phyloP scores from a whole-genome alignment of 2,329 filamentous ascomycete species.

The Pseudomassariella vexata region DNA sequence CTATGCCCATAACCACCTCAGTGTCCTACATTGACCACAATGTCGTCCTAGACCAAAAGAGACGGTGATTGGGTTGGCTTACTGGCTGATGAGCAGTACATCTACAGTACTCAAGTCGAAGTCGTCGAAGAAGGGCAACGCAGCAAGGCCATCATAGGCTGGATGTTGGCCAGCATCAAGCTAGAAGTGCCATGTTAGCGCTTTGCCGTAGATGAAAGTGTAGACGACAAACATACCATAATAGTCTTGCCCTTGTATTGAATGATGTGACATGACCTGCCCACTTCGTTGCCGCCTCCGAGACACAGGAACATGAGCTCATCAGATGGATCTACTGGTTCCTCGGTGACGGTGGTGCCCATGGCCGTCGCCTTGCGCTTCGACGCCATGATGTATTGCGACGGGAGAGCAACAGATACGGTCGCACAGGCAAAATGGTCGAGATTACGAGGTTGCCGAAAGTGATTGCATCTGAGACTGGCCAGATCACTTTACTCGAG shows the following conservation, averaged over 20 bases:
- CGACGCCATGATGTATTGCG: conserved; percentile 67
- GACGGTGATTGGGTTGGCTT: conserved; percentile 53
- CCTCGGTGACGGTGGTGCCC: conserved; percentile 61
- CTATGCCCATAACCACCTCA: conserved; percentile 9
- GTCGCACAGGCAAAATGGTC: too few species aligned
- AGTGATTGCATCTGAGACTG: too few species aligned
- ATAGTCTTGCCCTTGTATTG: conserved; percentile 99
- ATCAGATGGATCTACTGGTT: conserved; percentile 87
- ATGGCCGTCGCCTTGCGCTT: conserved; percentile 84
- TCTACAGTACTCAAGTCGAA: conserved; percentile 97
- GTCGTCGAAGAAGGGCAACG: conserved; percentile 95
- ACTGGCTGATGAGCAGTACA: conserved; percentile 97
- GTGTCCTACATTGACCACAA: conserved; percentile 17
- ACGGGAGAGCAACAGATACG: too few species aligned
- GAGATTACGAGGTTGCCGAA: neutral
- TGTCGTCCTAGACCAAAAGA: conserved; percentile 12
- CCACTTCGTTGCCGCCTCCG: conserved; percentile 94
- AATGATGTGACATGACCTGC: conserved; percentile 93
- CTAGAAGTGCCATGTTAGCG: conserved; percentile 36
- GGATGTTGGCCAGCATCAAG: conserved; percentile 97
- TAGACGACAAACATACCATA: conserved; percentile 61
- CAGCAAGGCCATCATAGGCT: conserved; percentile 88
- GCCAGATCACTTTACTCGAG: too few species aligned
- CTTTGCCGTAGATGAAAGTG: conserved; percentile 5
- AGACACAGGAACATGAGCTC: conserved; percentile 92